Base-by-base conservation (phyloP, 805 yeast genomes). In the Ogataea ramenticola region DNA sequence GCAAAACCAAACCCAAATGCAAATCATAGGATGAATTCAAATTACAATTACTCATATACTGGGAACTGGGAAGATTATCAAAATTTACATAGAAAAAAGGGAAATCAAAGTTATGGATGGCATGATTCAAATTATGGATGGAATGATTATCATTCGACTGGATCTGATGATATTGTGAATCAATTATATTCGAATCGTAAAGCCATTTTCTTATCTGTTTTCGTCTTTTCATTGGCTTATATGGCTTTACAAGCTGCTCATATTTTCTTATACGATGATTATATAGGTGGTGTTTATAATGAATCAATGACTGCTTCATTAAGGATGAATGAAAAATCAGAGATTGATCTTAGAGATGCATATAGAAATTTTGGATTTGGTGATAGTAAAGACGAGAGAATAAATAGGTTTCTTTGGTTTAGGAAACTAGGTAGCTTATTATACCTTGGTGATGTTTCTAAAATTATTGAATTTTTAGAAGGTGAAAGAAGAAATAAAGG, bases 331-430 rank as follows among this genome's bases (percentile, higher is more conserved):
- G 72, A 70, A 26, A 66, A 56, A 36, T 65, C 69, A 21, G 74
- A 66, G 47, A 43, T 49, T 15, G 75, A 68, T 46, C 63, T 69
- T 49, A 52, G 53, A 10, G 61, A 62, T 27, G 75, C 79, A 0
- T 70, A 71, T 44, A 49, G 62, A 16, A 80, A 79, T 54, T 77
- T 68, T 53, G 82, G 82, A 2, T 56, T 71, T 34, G 85, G 78
- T 27, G 61, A 54, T 7, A 66, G 71, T 19, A 72, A 74, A 48
- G 58, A 72, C 40, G 72, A 77, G 3, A 64, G 86, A 32, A 68
- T 80, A 22, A 65, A 70, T 46, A 65, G 87, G 46, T 80, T 80
- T 53, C 49, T 80, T 44, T 75, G 80, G 80, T 75, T 75, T 53
- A 64, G 80, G 51, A 51, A 60, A 38, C 45, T 65, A 12, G 46